Conservation (phyloP, 257 asterid species). For the Ilex aquifolium region DNA sequence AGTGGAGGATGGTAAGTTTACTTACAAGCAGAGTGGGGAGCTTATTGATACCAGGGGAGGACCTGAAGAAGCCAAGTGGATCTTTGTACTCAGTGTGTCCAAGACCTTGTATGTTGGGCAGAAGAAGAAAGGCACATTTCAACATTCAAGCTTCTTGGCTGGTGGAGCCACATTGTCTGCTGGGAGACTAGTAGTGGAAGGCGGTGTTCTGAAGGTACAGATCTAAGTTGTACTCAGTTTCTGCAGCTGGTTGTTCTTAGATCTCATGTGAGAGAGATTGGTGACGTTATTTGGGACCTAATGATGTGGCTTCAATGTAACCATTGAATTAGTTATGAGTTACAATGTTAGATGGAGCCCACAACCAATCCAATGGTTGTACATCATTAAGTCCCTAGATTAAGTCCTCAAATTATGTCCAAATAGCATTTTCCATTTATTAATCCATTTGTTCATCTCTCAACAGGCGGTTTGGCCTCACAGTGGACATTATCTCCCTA, state of each 20-base stretch:
- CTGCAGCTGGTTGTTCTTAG: too few species aligned
- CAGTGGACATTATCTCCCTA: constrained; percentile 97
- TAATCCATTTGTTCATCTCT: background rate
- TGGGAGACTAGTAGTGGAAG: constrained; percentile 69
- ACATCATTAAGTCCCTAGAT: too few species aligned
- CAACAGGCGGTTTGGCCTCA: constrained; percentile 90
- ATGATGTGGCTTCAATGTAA: too few species aligned
- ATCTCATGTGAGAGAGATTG: too few species aligned
- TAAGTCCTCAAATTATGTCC: too few species aligned
- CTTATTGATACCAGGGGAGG: constrained; percentile 60
- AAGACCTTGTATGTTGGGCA: constrained; percentile 59
- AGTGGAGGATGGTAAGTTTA: constrained; percentile 49
- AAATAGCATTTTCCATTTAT: background rate
- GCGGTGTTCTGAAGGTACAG: constrained; percentile 70
- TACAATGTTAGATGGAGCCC: too few species aligned
- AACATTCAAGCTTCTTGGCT: constrained; percentile 94
- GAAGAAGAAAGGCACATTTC: constrained; percentile 78
- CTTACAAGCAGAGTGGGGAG: constrained; percentile 53
- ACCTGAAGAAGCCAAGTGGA: constrained; percentile 73
- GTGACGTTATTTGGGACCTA: too few species aligned
- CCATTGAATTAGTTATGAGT: too few species aligned
- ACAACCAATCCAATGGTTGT: too few species aligned
- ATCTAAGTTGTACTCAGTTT: background rate
- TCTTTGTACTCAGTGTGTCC: constrained; percentile 73
- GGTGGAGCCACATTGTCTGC: constrained; percentile 93